Conservation (phyloP, 1,284 basidiomycete species). For the Nidula niveotomentosa region DNA sequence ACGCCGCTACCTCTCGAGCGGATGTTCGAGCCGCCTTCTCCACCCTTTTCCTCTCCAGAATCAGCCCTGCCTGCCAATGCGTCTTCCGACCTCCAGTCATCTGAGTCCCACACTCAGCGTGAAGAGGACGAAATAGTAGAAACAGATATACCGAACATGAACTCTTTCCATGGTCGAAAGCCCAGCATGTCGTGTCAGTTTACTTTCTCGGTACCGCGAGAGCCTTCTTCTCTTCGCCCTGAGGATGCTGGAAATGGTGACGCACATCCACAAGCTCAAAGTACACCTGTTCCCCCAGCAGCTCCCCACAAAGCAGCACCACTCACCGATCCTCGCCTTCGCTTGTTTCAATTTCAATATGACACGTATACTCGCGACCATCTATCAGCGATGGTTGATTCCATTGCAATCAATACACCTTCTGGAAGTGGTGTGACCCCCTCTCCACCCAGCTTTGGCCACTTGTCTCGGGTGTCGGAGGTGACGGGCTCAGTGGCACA, state of each 20-base stretch:
- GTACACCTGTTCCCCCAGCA: slow-evolving; percentile 50
- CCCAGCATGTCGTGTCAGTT: slow-evolving; percentile 59
- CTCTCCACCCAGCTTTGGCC: slow-evolving; percentile 40
- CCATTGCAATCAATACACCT: slow-evolving; percentile 78
- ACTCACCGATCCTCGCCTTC: slow-evolving; percentile 70
- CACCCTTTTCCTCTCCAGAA: slow-evolving; percentile 39
- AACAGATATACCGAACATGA: slow-evolving; percentile 38
- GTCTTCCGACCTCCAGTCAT: background rate
- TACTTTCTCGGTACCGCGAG: slow-evolving; percentile 68
- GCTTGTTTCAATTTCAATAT: slow-evolving; percentile 89
- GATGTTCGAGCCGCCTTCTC: slow-evolving; percentile 91
- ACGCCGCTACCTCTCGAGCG: slow-evolving; percentile 80
- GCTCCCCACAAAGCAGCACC: slow-evolving; percentile 34
- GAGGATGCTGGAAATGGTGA: slow-evolving; percentile 4
- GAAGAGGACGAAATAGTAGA: slow-evolving; percentile 34
- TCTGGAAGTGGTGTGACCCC: slow-evolving; percentile 47
- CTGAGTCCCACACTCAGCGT: background rate
- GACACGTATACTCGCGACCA: slow-evolving; percentile 94
- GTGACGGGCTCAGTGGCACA: slow-evolving; percentile 31
- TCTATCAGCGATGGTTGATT: slow-evolving; percentile 88
- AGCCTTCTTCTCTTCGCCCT: slow-evolving; percentile 22
- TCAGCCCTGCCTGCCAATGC: slow-evolving; percentile 11
- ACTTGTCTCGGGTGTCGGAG: slow-evolving; percentile 44
- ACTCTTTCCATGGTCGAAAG: slow-evolving; percentile 36
- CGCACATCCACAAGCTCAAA: slow-evolving; percentile 40